A percentile compares a stretch with the other conserved stretches of the same genome.
phyloP scores from a whole-genome alignment of 2,329 filamentous ascomycete species.

The Periconia digitata region DNA sequence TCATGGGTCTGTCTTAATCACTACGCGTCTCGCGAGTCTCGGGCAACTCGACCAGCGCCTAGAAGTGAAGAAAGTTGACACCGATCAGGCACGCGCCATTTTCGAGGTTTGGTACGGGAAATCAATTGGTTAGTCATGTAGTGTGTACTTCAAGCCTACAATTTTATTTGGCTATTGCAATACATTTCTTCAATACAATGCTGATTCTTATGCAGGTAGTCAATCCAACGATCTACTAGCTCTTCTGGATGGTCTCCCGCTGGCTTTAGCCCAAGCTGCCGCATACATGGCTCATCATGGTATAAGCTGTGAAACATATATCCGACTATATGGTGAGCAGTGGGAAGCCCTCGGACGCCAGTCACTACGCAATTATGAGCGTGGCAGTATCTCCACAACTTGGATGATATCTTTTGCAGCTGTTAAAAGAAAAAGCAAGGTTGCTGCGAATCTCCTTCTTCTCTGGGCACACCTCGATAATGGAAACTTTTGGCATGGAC shows the following conservation, averaged over 20 bases:
- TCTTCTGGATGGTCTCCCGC: slow-evolving; percentile 1
- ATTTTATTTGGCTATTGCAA: background rate
- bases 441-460: background rate
- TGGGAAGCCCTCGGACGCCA: background rate
- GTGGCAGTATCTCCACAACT: background rate
- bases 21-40: slow-evolving; percentile 11
- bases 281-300: background rate
- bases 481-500: background rate
- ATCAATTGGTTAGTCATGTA: slow-evolving; percentile 2
- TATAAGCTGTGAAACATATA: background rate
- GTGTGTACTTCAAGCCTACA: background rate
- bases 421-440: background rate
- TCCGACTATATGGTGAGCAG: background rate
- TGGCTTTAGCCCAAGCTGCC: background rate
- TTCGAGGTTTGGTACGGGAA: slow-evolving; percentile 6
- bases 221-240: background rate
- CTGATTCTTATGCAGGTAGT: background rate
- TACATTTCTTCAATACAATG: background rate
- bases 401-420: slow-evolving; percentile 2
- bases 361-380: background rate
- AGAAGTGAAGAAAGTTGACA: slow-evolving; percentile 6
- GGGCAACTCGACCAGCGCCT: slow-evolving; percentile 8
- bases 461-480: background rate
- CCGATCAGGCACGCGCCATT: slow-evolving; percentile 9
- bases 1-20: slow-evolving; percentile 15